Evolutionary conservation across 1,284 basidiomycete genomes (phyloP), one percentile per base, ranked within the genome.

Genomic region (Xerocomus amazonicus): DNA sequence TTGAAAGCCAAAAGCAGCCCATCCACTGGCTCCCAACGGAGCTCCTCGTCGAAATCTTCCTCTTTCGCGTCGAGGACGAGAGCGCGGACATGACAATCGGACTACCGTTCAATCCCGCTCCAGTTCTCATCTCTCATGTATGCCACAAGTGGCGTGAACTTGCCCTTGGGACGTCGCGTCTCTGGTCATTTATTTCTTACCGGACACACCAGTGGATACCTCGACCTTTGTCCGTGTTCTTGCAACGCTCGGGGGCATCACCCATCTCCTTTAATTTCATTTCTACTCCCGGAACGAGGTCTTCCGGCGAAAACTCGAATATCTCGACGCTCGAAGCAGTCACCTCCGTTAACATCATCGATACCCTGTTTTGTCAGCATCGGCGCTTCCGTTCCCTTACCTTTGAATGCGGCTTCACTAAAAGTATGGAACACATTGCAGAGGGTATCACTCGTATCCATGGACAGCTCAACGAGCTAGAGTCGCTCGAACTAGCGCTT

Each of bases 21-120:
- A 67, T 78, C 48, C 72, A 76, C 53, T 73, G 72, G 71, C 69
- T 80, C 32, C 78, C 78, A 7, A 53, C 67, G 16, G 78, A 80
- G 55, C 61, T 80, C 14, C 68, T 81, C 45, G 56, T 68, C 39
- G 65, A 72, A 14, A 69, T 78, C 39, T 81, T 79, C 51, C 41
- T 69, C 37, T 56, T 60, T 16, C 57, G 61, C 44, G 50, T 58
- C 42, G 60, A 61, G 54, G 59, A 59, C 32, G 48, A 57, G 50
- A 49, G 44, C 41, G 34, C 58, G 8, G 56, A 61, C 43, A 33
- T 54, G 27, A 36, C 51, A 13, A 32, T 51, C 36, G 52, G 52
- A 35, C 54, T 61, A 33, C 51, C 59, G 6, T 65, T 55, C 47
- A 69, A 69, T 49, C 53, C 59, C 26, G 59, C 65, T 2, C 69